Conservation (phyloP, 108 stramenopile species). For the Skeletonema costatum region DNA sequence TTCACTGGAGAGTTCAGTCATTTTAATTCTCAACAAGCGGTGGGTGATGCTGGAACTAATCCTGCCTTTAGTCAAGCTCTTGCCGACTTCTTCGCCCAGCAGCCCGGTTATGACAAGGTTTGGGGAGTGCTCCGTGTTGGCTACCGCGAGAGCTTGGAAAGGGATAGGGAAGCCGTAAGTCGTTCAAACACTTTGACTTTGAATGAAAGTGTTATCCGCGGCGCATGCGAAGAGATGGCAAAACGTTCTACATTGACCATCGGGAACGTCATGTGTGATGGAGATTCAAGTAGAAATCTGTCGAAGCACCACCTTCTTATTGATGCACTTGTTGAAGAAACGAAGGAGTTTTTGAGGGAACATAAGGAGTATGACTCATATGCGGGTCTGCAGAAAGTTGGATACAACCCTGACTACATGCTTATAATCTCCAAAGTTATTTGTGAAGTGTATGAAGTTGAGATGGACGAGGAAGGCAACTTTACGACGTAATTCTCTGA, state of each 20-base stretch:
- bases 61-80: conserved; percentile 7
- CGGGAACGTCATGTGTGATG: background rate
- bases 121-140: conserved; percentile 1
- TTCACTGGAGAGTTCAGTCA: conserved; percentile 15
- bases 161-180: background rate
- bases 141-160: background rate
- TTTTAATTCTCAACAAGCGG: background rate
- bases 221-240: background rate
- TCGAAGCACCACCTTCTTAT: background rate
- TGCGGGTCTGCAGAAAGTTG: background rate
- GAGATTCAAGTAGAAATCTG: background rate
- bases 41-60: conserved; percentile 5
- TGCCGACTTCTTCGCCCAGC: conserved; percentile 13
- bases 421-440: background rate
- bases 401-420: background rate
- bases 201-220: background rate
- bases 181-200: background rate
- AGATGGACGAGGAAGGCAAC: background rate
- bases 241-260: background rate
- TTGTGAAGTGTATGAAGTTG: background rate
- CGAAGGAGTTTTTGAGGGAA: background rate
- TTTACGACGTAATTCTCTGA: too few species aligned
- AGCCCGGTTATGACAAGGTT: conserved; percentile 11
- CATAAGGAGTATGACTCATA: background rate
- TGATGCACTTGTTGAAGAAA: background rate